Evolutionary conservation across 1,139 yeast genomes (phyloP), one percentile per base, ranked within the genome.

Genomic region (Saccharomycopsis crataegensis): DNA sequence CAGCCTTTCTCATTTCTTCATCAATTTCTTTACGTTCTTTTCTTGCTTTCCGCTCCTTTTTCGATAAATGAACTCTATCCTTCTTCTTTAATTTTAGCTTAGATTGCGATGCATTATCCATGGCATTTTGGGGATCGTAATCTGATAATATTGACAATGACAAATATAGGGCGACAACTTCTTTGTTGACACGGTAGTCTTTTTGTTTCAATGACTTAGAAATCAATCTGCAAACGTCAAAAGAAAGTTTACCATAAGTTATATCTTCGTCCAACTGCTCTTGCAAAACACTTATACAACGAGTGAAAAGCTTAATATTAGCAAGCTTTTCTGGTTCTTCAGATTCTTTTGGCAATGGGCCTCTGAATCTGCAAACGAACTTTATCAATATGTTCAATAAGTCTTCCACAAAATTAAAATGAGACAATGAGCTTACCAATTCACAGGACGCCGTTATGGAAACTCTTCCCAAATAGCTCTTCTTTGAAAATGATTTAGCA

Each of bases 21-120:
- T 91, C 98, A 58, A 93, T 91, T 60, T 77, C 82, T 62, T 86
- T 87, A 63, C 86, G 76, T 65, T 91, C 98, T 65, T 90, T 91
- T 60, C 96, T 78, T 16, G 82, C 85, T 64, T 93, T 93, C 61
- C 86, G 78, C 69, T 91, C 93, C 66, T 86, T 87, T 69, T 91
- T 93, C 11, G 95, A 83, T 54, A 91, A 70, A 71, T 91, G 96
- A 6, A 87, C 88, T 61, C 97, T 76, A 66, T 93, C 95, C 66
- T 90, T 88, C 74, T 89, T 90, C 65, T 80, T 83, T 44, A 84
- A 54, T 63, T 83, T 85, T 11, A 72, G 70, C 52, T 69, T 71
- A 32, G 70, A 73, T 44, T 73, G 73, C 33, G 72, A 72, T 47
- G 71, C 73, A 44, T 73, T 76, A 40, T 64, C 71, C 46, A 71